Percentiles rank a stretch among this genome's conserved stretches.
Conservation (phyloP, 441 rosid species). For the Mallotus repandus region DNA sequence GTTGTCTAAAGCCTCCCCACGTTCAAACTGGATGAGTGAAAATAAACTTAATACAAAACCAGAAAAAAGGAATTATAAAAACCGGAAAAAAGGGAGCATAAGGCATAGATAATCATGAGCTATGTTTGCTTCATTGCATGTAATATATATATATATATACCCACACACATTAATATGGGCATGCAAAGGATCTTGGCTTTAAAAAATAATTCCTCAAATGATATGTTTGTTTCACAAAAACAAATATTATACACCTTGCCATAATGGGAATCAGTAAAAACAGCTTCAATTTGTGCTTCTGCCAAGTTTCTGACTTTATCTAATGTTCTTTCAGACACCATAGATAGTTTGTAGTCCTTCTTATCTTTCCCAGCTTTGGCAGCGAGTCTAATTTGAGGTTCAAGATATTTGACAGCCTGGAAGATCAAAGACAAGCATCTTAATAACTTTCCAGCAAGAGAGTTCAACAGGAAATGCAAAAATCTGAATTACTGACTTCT, state of each 20-base stretch:
- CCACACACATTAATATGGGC: not conserved
- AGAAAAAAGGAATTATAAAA: not conserved
- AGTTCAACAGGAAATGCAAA: not conserved
- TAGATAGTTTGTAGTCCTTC: slow-evolving; percentile 86
- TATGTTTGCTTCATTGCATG: not conserved
- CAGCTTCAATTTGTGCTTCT: slow-evolving; percentile 63
- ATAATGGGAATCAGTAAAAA: slow-evolving; percentile 81
- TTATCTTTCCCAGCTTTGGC: slow-evolving; percentile 88
- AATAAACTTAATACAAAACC: slow-evolving; percentile 3
- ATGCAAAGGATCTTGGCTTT: not conserved
- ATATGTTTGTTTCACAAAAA: slow-evolving; percentile 19
- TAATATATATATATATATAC: slow-evolving; percentile 4
- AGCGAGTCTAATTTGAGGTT: slow-evolving; percentile 88
- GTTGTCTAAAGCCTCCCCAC: slow-evolving; percentile 92
- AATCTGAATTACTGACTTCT: slow-evolving; percentile 51
- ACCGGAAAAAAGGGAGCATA: not conserved
- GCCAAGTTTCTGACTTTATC: slow-evolving; percentile 73
- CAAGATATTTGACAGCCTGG: slow-evolving; percentile 88
- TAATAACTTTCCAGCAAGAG: slow-evolving; percentile 14
- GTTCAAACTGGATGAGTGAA: slow-evolving; percentile 69
- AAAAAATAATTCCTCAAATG: slow-evolving; percentile 3
- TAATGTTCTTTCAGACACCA: slow-evolving; percentile 65
- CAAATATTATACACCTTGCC: slow-evolving; percentile 64
- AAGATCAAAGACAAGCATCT: slow-evolving; percentile 24
- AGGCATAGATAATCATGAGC: slow-evolving; percentile 7